Percentiles rank a stretch among this genome's conserved stretches.
These are phyloP conservation scores for Xylariaceae sp. DNA, from an alignment of 2,329 filamentous ascomycete genomes.

Conservation along the genomic window DNA sequence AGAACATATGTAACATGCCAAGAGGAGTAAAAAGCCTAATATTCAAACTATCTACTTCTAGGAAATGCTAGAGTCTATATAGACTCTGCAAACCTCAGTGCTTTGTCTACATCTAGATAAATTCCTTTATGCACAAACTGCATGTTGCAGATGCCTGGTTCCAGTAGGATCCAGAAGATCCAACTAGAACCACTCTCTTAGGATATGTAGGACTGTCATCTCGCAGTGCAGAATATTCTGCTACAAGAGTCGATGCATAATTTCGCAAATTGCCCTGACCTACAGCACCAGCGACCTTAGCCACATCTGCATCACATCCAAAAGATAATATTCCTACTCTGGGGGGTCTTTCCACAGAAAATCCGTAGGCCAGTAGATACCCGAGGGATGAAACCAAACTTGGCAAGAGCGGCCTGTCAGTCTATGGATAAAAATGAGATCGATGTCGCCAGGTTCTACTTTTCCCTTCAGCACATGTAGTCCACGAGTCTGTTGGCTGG, in stretches of 20 bases:
- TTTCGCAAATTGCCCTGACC: constrained; percentile 7
- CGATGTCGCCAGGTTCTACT: neutral
- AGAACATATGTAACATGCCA: no score
- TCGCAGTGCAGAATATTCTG: neutral
- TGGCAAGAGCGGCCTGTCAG: neutral
- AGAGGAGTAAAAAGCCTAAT: no score
- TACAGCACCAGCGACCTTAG: constrained; percentile 5
- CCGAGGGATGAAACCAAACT: neutral
- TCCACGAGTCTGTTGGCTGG: neutral
- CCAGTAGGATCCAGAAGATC: no score
- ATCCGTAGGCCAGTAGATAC: constrained; percentile 1
- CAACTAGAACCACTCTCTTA: neutral
- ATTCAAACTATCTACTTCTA: no score
- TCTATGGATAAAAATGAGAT: constrained; percentile 10
- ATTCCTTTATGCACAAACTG: no score
- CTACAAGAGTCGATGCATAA: constrained; percentile 9
- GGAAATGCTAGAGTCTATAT: no score
- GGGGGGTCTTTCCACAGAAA: neutral
- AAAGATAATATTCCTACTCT: neutral
- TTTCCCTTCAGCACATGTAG: constrained; percentile 4
- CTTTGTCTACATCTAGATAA: no score
- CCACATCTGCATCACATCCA: constrained; percentile 6
- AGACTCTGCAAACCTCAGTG: no score
- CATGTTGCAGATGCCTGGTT: no score
- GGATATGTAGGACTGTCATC: neutral